phyloP scores from a whole-genome alignment of 805 yeast species.

The Allodekkera sacchari region DNA sequence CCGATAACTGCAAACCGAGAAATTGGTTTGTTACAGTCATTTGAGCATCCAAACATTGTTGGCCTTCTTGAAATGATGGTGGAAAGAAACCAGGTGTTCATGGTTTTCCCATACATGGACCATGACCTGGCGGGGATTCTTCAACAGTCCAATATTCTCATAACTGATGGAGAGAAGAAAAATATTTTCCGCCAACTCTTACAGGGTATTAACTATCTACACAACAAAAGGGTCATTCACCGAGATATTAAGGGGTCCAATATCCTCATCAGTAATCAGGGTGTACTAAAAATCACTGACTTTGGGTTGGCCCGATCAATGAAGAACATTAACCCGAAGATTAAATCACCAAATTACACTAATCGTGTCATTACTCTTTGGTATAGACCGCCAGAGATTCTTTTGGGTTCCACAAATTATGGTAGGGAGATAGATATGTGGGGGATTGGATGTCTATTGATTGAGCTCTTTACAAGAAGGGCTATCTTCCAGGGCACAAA shows the following conservation, averaged over 20 bases:
- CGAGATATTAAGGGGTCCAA: constrained; percentile 81
- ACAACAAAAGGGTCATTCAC: constrained; percentile 60
- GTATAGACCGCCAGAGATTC: constrained; percentile 95
- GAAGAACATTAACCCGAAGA: constrained; percentile 41
- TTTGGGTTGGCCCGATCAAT: constrained; percentile 76
- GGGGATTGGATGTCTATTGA: constrained; percentile 91
- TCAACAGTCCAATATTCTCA: constrained; percentile 58
- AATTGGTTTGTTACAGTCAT: constrained; percentile 73
- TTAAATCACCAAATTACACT: constrained; percentile 72
- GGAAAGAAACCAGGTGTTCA: constrained; percentile 62
- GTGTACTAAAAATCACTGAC: constrained; percentile 66
- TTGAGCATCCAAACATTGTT: constrained; percentile 76
- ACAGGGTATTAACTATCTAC: constrained; percentile 63
- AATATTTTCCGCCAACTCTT: constrained; percentile 57
- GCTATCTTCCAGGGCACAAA: constrained; percentile 86
- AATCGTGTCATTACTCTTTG: constrained; percentile 93
- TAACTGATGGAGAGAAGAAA: constrained; percentile 60
- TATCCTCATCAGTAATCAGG: constrained; percentile 53
- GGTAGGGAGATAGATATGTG: constrained; percentile 90
- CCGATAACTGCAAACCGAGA: constrained; percentile 95
- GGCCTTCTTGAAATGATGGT: constrained; percentile 86
- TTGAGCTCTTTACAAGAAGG: constrained; percentile 66
- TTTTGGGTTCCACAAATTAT: constrained; percentile 85
- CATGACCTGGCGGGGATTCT: constrained; percentile 88
- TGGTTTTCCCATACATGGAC: constrained; percentile 91